These are phyloP conservation scores for Gossypium armourianum DNA, from an alignment of 441 rosid genomes.

Conservation along the genomic window DNA sequence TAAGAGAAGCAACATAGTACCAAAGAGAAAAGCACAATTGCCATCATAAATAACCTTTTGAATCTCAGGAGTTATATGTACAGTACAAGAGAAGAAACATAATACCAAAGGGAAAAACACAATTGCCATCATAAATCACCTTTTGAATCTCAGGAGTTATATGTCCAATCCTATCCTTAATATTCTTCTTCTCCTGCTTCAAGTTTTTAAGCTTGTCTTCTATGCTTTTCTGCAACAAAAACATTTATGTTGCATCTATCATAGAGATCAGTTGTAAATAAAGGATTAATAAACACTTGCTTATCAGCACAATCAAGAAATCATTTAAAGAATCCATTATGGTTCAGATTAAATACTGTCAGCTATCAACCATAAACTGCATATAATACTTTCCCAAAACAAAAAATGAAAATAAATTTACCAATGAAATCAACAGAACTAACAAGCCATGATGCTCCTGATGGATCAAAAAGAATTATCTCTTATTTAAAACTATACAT, in stretches of 20 bases:
- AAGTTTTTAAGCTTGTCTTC: slow-evolving; percentile 68
- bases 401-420: background rate
- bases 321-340: background rate
- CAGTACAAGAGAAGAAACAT: slow-evolving; percentile 19
- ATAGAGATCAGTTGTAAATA: slow-evolving; percentile 2
- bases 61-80: slow-evolving; percentile 54
- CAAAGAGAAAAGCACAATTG: slow-evolving; percentile 2
- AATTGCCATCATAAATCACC: slow-evolving; percentile 32
- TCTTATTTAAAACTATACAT: background rate
- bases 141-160: slow-evolving; percentile 56
- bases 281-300: slow-evolving; percentile 7
- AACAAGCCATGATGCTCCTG: background rate
- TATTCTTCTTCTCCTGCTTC: slow-evolving; percentile 63
- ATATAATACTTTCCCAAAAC: background rate
- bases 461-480: background rate
- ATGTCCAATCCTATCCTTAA: slow-evolving; percentile 56
- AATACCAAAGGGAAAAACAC: background rate
- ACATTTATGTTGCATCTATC: slow-evolving; percentile 10
- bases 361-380: background rate
- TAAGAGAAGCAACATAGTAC: slow-evolving; percentile 8
- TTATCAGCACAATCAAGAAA: slow-evolving; percentile 5
- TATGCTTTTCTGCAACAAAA: slow-evolving; percentile 61
- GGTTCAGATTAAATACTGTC: background rate
- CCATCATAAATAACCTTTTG: slow-evolving; percentile 41
- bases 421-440: background rate